phyloP scores from a whole-genome alignment of 352 stramenopile genomes.

The Globisporangium rhizosaccharum region DNA sequence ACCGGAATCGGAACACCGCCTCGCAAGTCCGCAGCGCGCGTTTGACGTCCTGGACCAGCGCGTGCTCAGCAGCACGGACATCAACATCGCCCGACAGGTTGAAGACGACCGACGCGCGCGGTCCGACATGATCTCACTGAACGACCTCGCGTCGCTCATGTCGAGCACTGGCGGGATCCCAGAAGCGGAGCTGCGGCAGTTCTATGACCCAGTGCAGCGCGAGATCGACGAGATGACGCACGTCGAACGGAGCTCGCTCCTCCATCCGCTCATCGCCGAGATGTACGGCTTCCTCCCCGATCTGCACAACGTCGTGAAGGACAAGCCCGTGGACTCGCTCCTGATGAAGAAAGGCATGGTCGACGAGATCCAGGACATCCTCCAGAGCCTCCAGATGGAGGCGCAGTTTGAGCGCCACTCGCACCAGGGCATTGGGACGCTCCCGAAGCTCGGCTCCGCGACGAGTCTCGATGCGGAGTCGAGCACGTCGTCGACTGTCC shows the following conservation, averaged over 20 bases:
- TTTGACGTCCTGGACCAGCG: background rate
- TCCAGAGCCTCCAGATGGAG: slow-evolving; percentile 74
- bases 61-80: slow-evolving; percentile 8
- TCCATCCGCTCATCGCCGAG: slow-evolving; percentile 45
- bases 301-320: slow-evolving; percentile 47
- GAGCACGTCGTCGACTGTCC: background rate
- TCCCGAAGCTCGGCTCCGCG: slow-evolving; percentile 11
- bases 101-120: background rate
- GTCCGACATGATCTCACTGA: slow-evolving; percentile 16
- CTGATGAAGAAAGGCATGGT: slow-evolving; percentile 70
- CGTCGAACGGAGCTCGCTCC: slow-evolving; percentile 24
- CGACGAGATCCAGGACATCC: slow-evolving; percentile 77
- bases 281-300: slow-evolving; percentile 43
- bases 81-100: slow-evolving; percentile 4
- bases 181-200: slow-evolving; percentile 7
- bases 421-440: slow-evolving; percentile 43
- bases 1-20: background rate
- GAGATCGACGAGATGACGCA: slow-evolving; percentile 17
- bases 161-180: background rate
- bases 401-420: slow-evolving; percentile 75
- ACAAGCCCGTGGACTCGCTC: slow-evolving; percentile 46
- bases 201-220: slow-evolving; percentile 3
- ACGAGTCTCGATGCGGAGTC: background rate
- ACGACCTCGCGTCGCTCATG: slow-evolving; percentile 1
- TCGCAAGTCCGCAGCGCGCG: background rate